phyloP scores from a whole-genome alignment of 2,329 filamentous ascomycete species.

The Fusarium goolgardi region DNA sequence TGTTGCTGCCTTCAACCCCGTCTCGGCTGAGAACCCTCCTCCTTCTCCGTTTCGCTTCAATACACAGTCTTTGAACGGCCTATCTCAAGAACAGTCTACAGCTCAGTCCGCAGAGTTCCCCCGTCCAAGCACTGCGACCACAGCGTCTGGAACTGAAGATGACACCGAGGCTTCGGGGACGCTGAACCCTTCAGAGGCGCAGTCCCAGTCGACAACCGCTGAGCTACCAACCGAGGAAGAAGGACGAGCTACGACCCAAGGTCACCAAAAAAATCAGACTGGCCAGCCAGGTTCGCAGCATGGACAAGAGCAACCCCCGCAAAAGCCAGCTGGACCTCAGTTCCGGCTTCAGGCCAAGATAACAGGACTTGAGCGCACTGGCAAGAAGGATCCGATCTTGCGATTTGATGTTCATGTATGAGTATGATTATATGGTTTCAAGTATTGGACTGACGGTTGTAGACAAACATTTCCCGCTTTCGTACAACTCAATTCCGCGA shows the following conservation, averaged over 20 bases:
- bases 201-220: conserved; percentile 35
- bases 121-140: conserved; percentile 61
- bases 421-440: conserved; percentile 3
- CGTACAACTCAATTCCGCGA: conserved; percentile 98
- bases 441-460: conserved; percentile 41
- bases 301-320: conserved; percentile 63
- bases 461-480: conserved; percentile 99
- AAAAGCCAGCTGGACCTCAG: conserved; percentile 69
- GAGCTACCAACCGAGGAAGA: conserved; percentile 31
- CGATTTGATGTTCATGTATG: conserved; percentile 95
- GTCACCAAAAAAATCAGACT: conserved; percentile 47
- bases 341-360: conserved; percentile 95
- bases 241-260: conserved; percentile 31
- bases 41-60: conserved; percentile 58
- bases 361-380: conserved; percentile 89
- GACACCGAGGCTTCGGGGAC: conserved; percentile 53
- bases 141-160: conserved; percentile 58
- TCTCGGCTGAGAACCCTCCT: conserved; percentile 53
- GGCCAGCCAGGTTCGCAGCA: conserved; percentile 38
- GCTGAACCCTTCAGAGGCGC: conserved; percentile 33
- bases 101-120: conserved; percentile 56
- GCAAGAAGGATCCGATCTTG: conserved; percentile 94
- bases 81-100: conserved; percentile 52
- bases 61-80: conserved; percentile 58
- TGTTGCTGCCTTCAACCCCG: conserved; percentile 56